Evolutionary conservation across 164 flowering plant genomes (phyloP).

Genomic region (Piper longum): DNA sequence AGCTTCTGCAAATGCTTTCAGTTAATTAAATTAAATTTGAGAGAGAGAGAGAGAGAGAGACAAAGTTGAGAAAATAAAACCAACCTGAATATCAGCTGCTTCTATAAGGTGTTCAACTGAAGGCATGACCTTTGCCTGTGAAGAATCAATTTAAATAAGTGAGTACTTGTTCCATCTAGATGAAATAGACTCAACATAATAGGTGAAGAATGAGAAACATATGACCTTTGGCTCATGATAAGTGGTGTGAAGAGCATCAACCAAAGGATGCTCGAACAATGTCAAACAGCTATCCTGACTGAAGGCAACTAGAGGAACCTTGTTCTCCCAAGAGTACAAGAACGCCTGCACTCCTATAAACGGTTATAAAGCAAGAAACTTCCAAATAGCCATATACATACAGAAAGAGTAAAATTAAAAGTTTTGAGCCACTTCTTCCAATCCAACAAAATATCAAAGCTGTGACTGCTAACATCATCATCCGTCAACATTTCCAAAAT

Average conservation of each 20-base stretch:
- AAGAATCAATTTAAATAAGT: conserved; percentile 2
- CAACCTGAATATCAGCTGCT: conserved; percentile 72
- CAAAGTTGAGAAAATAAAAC: background rate
- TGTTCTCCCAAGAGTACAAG: conserved; percentile 58
- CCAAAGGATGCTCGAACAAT: conserved; percentile 65
- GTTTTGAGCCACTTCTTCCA: too few species aligned
- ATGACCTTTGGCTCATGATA: conserved; percentile 87
- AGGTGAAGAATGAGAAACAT: background rate
- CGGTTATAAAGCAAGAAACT: background rate
- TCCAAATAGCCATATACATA: background rate
- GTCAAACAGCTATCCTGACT: conserved; percentile 70
- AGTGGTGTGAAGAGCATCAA: conserved; percentile 59
- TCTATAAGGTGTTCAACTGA: conserved; percentile 63
- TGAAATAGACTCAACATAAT: background rate
- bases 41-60: background rate
- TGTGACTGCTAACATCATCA: too few species aligned
- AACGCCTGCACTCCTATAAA: conserved; percentile 45
- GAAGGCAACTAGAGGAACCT: conserved; percentile 75
- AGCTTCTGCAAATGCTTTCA: conserved; percentile 44
- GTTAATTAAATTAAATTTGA: background rate
- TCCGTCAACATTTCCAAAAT: too few species aligned
- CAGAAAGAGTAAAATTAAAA: too few species aligned
- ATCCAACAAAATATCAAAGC: too few species aligned
- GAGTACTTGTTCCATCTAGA: background rate
- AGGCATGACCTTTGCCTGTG: conserved; percentile 79